Evolutionary conservation across 257 asterid genomes (phyloP).

Genomic region (Capsicum chinense): DNA sequence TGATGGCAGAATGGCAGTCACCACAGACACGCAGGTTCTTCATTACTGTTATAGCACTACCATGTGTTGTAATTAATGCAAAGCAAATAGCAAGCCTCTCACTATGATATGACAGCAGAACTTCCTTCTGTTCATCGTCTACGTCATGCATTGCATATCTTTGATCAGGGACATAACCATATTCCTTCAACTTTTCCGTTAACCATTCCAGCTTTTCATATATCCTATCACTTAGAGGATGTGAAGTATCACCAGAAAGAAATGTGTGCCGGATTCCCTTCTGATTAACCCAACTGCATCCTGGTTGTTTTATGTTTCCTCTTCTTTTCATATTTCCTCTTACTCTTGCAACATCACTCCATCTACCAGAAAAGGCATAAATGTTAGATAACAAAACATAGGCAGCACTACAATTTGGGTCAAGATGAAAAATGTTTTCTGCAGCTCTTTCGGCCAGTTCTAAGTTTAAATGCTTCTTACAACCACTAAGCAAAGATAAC

Average conservation of each 20-base stretch:
- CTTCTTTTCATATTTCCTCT: slow-evolving; percentile 58
- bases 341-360: slow-evolving; percentile 72
- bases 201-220: slow-evolving; percentile 53
- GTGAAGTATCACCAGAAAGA: slow-evolving; percentile 52
- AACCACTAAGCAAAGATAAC: slow-evolving; percentile 80
- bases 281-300: slow-evolving; percentile 67
- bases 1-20: slow-evolving; percentile 63
- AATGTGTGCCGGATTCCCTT: slow-evolving; percentile 49
- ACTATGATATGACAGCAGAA: slow-evolving; percentile 47
- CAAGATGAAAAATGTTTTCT: slow-evolving; percentile 45
- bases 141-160: slow-evolving; percentile 58
- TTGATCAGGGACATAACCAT: slow-evolving; percentile 49
- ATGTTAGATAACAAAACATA: slow-evolving; percentile 67
- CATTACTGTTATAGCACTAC: slow-evolving; percentile 52
- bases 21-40: slow-evolving; percentile 62
- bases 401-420: slow-evolving; percentile 70
- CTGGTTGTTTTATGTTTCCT: slow-evolving; percentile 61
- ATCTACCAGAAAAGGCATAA: slow-evolving; percentile 68
- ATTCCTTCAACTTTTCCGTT: slow-evolving; percentile 46
- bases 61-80: slow-evolving; percentile 45
- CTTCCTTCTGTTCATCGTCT: slow-evolving; percentile 61
- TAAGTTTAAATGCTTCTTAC: slow-evolving; percentile 54
- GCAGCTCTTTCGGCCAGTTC: slow-evolving; percentile 74
- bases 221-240: slow-evolving; percentile 43
- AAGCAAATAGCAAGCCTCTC: slow-evolving; percentile 64